Evolutionary conservation across 352 stramenopile genomes (phyloP).

Genomic region (Pythium aquatile): DNA sequence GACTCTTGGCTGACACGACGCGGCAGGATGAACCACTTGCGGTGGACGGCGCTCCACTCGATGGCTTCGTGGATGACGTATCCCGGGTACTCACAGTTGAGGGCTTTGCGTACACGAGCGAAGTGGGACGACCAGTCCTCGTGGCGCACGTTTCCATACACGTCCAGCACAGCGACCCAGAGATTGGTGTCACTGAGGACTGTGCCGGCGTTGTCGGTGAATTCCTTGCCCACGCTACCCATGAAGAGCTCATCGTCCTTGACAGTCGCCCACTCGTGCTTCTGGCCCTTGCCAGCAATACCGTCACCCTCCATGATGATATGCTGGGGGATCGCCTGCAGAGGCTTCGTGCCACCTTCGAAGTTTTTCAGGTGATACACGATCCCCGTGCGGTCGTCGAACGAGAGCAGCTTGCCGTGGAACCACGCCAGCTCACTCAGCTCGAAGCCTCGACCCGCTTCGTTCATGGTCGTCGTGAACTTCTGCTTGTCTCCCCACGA

Average conservation of each 20-base stretch:
- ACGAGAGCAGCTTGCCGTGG: slow-evolving; percentile 89
- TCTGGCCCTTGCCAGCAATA: slow-evolving; percentile 97
- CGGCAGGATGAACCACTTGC: slow-evolving; percentile 98
- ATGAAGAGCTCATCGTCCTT: slow-evolving; percentile 98
- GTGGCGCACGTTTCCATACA: slow-evolving; percentile 71
- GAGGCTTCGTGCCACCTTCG: slow-evolving; percentile 52
- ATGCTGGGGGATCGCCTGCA: slow-evolving; percentile 91
- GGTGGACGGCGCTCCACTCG: slow-evolving; percentile 92
- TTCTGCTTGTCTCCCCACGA: slow-evolving; percentile 63
- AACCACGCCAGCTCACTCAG: slow-evolving; percentile 93
- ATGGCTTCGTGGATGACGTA: slow-evolving; percentile 99
- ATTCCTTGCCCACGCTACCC: slow-evolving; percentile 95
- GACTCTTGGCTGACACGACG: slow-evolving; percentile 91
- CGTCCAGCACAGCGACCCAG: slow-evolving; percentile 94
- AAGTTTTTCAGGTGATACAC: slow-evolving; percentile 96
- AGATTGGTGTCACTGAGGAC: slow-evolving; percentile 96
- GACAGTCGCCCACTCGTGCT: slow-evolving; percentile 98
- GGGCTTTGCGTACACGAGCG: slow-evolving; percentile 88
- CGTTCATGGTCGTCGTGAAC: slow-evolving; percentile 89
- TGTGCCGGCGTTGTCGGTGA: slow-evolving; percentile 88
- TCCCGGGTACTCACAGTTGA: slow-evolving; percentile 88
- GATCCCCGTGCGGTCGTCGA: slow-evolving; percentile 98
- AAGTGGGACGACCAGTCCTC: slow-evolving; percentile 96
- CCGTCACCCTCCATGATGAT: slow-evolving; percentile 98
- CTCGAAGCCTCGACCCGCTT: slow-evolving; percentile 95